These are phyloP conservation scores for Sphagnurus paluster DNA, from an alignment of 1,284 basidiomycete genomes.

Conservation along the genomic window DNA sequence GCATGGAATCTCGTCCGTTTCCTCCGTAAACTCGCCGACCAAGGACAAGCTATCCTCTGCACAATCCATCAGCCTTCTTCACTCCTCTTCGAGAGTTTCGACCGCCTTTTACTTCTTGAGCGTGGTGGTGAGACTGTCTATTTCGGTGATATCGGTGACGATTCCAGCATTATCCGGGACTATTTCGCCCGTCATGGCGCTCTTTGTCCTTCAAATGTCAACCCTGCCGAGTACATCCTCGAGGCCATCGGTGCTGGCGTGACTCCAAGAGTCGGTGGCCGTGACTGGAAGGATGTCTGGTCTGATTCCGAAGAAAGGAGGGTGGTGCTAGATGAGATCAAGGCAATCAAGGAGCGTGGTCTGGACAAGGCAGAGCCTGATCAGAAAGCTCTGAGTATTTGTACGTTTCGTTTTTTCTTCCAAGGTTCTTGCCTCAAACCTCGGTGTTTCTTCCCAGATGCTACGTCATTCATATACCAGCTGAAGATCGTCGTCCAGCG, in stretches of 20 bases:
- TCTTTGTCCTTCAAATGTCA: conserved; percentile 58
- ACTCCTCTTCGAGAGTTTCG: conserved; percentile 72
- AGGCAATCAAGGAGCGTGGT: conserved; percentile 43
- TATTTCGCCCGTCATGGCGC: conserved; percentile 76
- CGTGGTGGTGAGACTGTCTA: conserved; percentile 73
- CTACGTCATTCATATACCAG: conserved; percentile 81
- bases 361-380: conserved; percentile 38
- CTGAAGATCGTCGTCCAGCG: conserved; percentile 72
- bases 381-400: conserved; percentile 41
- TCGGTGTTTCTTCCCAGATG: conserved; percentile 59
- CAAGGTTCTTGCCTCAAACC: background rate
- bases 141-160: conserved; percentile 77
- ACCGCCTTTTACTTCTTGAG: conserved; percentile 66
- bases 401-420: conserved; percentile 36
- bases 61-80: conserved; percentile 65
- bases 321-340: conserved; percentile 41
- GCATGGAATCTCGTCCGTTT: conserved; percentile 87
- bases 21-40: conserved; percentile 80
- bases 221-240: conserved; percentile 63
- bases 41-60: conserved; percentile 80
- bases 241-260: conserved; percentile 79
- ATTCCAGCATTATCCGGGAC: conserved; percentile 58
- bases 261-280: conserved; percentile 58
- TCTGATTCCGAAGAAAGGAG: conserved; percentile 49
- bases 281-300: conserved; percentile 83